phyloP scores from a whole-genome alignment of 768 basidiomycete species.

The Phlegmacium glaucopus region DNA sequence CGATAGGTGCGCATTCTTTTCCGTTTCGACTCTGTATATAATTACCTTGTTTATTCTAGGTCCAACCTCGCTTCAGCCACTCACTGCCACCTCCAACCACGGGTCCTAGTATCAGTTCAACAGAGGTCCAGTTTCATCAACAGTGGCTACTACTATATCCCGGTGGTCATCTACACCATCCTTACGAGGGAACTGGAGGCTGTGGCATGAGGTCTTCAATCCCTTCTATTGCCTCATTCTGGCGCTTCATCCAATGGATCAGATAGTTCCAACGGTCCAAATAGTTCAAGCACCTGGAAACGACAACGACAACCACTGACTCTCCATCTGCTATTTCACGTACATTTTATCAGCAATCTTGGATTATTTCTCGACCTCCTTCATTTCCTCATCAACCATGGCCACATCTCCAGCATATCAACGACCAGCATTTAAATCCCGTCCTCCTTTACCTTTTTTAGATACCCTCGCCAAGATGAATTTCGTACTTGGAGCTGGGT shows the following conservation, averaged over 20 bases:
- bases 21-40: too few relatives aligned
- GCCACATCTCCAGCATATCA: conserved; percentile 35
- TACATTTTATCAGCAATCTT: background rate
- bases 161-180: too few relatives aligned
- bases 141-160: too few relatives aligned
- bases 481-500: conserved; percentile 31
- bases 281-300: background rate
- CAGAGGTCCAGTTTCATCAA: too few relatives aligned
- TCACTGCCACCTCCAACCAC: too few relatives aligned
- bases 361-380: background rate
- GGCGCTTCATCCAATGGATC: background rate
- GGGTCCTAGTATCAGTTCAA: too few relatives aligned
- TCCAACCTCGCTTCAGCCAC: too few relatives aligned
- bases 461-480: conserved; percentile 48
- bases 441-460: conserved; percentile 51
- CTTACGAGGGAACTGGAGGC: too few relatives aligned
- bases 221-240: background rate
- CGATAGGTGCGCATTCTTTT: too few relatives aligned
- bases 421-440: conserved; percentile 44
- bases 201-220: background rate
- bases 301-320: background rate
- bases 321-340: background rate
- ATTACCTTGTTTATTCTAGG: too few relatives aligned
- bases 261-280: too few relatives aligned
- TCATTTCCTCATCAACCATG: conserved; percentile 4